Evolutionary conservation across 2,329 filamentous ascomycete species (phyloP), one percentile per base, ranked within the genome.

Genomic region (Aureobasidium sp.): DNA sequence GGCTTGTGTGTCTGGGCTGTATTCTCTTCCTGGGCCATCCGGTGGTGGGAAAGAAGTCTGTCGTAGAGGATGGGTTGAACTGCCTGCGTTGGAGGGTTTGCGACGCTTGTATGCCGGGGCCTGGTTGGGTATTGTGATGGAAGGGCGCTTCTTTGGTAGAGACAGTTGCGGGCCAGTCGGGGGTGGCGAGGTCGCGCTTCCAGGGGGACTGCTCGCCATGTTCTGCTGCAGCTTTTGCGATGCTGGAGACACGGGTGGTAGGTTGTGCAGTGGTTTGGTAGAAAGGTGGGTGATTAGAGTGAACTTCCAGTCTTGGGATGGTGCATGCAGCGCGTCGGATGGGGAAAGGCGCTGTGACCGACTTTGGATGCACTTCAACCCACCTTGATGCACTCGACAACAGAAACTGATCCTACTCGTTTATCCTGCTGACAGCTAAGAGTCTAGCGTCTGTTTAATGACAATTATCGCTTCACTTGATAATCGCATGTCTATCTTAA

Each of bases 41-140:
- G 73, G 63, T 31, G 92, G 92, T 0, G 92, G 91, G 74, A 94
- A 96, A 0, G 92, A 94, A 6, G 93, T 95, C 74, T 94, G 92
- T 45, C 93, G 91, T 2, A 96, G 87, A 1, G 91, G 91, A 69
- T 93, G 91, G 0, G 87, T 82, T 1, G 87, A 87, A 7, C 85
- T 78, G 4, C 86, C 85, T 31, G 84, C 81, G 4, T 90, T 86
- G 16, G 91, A 93, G 8, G 90, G 85, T 75, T 95, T 95, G 74
- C 92, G 90, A 54, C 91, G 90, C 75, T 93, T 93, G 54, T 62
- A 54, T 18, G 63, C 40, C 82, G 77, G 42, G 20, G 81, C 76
- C 0, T 81, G 84, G 3, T 79, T 80, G 53, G 83, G 83, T 13
- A 84, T 74, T 60, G 84, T 82, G 68, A 90, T 79, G 25, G 87